Evolutionary conservation across 345 rosid genomes (phyloP).

Genomic region (Salix caprea): DNA sequence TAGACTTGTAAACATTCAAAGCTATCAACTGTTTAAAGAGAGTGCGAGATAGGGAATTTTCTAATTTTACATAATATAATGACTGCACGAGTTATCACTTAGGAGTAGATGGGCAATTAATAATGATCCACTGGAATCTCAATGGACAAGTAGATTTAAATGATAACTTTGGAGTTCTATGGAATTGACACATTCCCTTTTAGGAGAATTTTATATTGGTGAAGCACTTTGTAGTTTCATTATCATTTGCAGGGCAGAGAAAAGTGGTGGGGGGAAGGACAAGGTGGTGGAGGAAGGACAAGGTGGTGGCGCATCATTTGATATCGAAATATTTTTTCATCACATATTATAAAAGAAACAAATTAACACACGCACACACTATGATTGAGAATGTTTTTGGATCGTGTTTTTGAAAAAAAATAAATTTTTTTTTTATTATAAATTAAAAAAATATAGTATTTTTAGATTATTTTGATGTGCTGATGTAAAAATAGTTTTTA

Average conservation of each 20-base stretch:
- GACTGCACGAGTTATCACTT: background rate
- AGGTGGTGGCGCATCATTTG: slow-evolving; percentile 29
- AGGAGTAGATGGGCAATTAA: background rate
- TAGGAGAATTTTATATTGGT: background rate
- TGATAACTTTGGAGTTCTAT: background rate
- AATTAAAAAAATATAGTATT: too few relatives aligned
- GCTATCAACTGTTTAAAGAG: background rate
- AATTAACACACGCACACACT: background rate
- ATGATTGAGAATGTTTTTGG: too few relatives aligned
- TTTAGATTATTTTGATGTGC: too few relatives aligned
- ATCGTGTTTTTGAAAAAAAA: too few relatives aligned
- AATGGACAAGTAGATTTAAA: background rate
- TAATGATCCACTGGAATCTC: background rate
- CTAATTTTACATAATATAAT: background rate
- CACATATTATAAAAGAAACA: background rate
- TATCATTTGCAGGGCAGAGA: background rate
- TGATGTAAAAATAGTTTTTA: too few relatives aligned
- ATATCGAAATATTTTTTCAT: background rate
- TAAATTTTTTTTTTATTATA: too few relatives aligned
- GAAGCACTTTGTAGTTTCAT: background rate
- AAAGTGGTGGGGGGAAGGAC: background rate
- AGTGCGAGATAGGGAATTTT: background rate
- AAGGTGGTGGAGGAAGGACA: background rate
- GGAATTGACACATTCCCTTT: background rate
- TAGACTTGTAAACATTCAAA: too few relatives aligned